These are phyloP conservation scores for Glutinoglossum americanum DNA, from an alignment of 495 filamentous ascomycete species.

Conservation along the genomic window DNA sequence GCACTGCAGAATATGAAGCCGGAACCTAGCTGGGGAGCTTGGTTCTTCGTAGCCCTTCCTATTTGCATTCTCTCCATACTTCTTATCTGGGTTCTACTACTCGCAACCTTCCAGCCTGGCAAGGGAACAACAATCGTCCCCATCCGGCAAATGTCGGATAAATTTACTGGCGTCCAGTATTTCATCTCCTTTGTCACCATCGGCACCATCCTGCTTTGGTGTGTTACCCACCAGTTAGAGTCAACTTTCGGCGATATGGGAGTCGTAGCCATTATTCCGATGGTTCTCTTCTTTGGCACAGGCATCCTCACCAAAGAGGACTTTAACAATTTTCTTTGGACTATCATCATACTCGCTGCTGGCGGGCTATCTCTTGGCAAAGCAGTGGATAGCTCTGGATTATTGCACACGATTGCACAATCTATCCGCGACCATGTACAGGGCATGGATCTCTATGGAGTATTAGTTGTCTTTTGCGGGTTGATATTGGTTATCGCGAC, in stretches of 20 bases:
- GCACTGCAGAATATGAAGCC: constrained; percentile 88
- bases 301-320: constrained; percentile 98
- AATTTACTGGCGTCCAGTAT: constrained; percentile 75
- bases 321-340: constrained; percentile 99
- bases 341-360: constrained; percentile 95
- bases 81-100: constrained; percentile 70
- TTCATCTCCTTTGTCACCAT: constrained; percentile 76
- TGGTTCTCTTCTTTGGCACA: constrained; percentile 89
- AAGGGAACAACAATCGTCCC: constrained; percentile 78
- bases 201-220: constrained; percentile 82
- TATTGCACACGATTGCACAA: constrained; percentile 73
- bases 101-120: constrained; percentile 65
- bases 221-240: constrained; percentile 73
- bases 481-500: constrained; percentile 87
- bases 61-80: constrained; percentile 81
- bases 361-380: constrained; percentile 86
- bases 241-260: constrained; percentile 90
- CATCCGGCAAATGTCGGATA: constrained; percentile 70
- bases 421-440: constrained; percentile 51
- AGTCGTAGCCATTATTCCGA: constrained; percentile 86
- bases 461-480: constrained; percentile 65
- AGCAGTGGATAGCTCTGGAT: constrained; percentile 76
- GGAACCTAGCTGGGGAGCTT: constrained; percentile 71
- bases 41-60: constrained; percentile 91
- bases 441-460: constrained; percentile 63